Evolutionary conservation across 1,284 basidiomycete species (phyloP).

Genomic region (Leccinum pachyderme): DNA sequence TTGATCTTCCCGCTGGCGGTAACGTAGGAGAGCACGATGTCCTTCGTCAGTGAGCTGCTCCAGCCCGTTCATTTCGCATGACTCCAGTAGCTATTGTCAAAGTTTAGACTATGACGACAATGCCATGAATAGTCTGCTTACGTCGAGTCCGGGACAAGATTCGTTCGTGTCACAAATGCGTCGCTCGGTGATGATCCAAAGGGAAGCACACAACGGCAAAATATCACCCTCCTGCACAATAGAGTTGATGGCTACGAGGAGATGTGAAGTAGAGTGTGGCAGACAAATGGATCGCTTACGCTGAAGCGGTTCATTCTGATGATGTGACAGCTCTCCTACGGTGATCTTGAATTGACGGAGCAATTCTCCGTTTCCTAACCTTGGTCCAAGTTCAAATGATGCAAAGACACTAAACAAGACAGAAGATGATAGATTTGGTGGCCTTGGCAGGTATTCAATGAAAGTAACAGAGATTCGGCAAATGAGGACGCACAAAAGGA

Average conservation of each 20-base stretch:
- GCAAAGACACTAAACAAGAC: neutral
- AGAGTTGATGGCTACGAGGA: neutral
- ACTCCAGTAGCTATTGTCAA: neutral
- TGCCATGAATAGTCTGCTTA: neutral
- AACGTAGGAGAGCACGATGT: neutral
- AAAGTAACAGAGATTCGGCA: neutral
- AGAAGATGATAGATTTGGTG: neutral
- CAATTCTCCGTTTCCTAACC: neutral
- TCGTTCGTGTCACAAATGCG: neutral
- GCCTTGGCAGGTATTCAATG: neutral
- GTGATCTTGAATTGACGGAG: neutral
- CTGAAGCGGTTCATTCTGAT: neutral
- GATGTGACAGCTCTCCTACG: neutral
- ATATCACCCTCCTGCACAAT: neutral
- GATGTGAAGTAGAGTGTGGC: neutral
- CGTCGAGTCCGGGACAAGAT: neutral
- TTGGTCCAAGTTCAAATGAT: neutral
- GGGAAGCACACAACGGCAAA: neutral
- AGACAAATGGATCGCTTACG: neutral
- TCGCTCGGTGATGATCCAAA: neutral
- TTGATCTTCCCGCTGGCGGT: neutral
- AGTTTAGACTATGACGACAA: neutral
- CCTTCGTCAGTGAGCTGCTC: neutral
- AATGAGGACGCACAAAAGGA: neutral
- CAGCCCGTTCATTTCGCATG: neutral